phyloP scores from a whole-genome alignment of 1,284 basidiomycete species.

The Ganoderma sinense region DNA sequence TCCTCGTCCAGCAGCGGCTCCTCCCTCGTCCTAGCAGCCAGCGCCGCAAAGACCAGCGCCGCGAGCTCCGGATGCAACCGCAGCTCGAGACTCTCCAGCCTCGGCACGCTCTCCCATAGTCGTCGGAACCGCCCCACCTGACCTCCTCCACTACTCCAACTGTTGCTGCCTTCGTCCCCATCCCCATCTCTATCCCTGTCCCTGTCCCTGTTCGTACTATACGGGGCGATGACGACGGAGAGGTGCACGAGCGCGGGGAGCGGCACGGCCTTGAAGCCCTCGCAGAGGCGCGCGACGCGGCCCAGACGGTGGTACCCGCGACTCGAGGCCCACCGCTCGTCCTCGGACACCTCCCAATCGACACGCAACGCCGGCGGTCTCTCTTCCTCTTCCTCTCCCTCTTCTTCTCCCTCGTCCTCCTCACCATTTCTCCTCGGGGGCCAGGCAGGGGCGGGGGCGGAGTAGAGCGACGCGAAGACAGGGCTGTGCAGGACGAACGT shows the following conservation, averaged over 20 bases:
- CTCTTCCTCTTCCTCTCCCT: neutral
- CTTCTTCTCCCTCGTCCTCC: neutral
- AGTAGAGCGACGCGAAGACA: constrained; percentile 1
- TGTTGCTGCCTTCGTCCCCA: neutral
- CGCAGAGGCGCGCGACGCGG: constrained; percentile 15
- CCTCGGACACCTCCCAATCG: constrained; percentile 4
- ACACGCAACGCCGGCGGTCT: neutral
- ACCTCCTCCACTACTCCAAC: neutral
- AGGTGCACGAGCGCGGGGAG: constrained; percentile 12
- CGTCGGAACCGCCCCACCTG: neutral
- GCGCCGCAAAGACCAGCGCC: constrained; percentile 5
- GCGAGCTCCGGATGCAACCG: constrained; percentile 2
- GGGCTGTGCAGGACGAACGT: constrained; percentile 2
- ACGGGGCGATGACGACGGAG: constrained; percentile 10
- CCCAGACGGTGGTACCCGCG: neutral
- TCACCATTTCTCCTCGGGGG: too few species aligned
- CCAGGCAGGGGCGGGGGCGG: neutral
- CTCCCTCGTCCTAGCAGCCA: constrained; percentile 3
- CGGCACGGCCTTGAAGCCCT: constrained; percentile 19
- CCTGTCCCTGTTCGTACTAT: neutral
- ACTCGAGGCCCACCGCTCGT: neutral
- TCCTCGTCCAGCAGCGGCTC: neutral
- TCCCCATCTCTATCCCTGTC: neutral
- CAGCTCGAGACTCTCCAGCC: constrained; percentile 5
- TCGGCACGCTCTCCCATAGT: constrained; percentile 14